Percentiles rank a stretch among this genome's conserved stretches.
Conservation (phyloP, 305 asterid species). For the Fraxinus velutina region DNA sequence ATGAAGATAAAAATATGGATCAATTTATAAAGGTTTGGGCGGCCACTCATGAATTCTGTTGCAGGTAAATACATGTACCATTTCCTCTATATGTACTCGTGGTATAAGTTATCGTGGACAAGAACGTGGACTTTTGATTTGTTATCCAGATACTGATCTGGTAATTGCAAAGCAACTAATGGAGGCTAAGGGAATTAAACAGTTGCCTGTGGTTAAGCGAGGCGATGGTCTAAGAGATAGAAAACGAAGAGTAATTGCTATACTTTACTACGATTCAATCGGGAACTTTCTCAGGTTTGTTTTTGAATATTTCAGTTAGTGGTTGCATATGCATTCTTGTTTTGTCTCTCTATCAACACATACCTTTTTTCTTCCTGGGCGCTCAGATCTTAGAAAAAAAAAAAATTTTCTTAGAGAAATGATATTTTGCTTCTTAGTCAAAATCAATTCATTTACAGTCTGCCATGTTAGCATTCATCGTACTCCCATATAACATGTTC, state of each 20-base stretch:
- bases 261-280: slow-evolving; percentile 75
- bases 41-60: slow-evolving; percentile 12
- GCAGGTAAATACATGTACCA: slow-evolving; percentile 61
- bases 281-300: slow-evolving; percentile 67
- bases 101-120: slow-evolving; percentile 69
- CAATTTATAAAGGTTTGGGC: neutral
- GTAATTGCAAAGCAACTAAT: slow-evolving; percentile 85
- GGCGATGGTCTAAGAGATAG: slow-evolving; percentile 58
- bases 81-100: slow-evolving; percentile 75
- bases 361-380: neutral
- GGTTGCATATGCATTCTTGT: neutral
- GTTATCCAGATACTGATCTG: slow-evolving; percentile 83
- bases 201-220: slow-evolving; percentile 74
- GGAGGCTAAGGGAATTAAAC: slow-evolving; percentile 94
- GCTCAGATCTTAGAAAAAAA: neutral
- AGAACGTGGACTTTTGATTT: slow-evolving; percentile 67
- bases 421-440: neutral
- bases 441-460: neutral
- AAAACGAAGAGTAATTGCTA: slow-evolving; percentile 54
- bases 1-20: too few relatives aligned
- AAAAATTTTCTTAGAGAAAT: neutral
- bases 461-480: neutral
- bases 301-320: neutral
- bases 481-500: neutral
- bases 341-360: neutral